Conservation (phyloP, 1,139 yeast genomes). For the Nakaseomyces kungkrabaensis region DNA sequence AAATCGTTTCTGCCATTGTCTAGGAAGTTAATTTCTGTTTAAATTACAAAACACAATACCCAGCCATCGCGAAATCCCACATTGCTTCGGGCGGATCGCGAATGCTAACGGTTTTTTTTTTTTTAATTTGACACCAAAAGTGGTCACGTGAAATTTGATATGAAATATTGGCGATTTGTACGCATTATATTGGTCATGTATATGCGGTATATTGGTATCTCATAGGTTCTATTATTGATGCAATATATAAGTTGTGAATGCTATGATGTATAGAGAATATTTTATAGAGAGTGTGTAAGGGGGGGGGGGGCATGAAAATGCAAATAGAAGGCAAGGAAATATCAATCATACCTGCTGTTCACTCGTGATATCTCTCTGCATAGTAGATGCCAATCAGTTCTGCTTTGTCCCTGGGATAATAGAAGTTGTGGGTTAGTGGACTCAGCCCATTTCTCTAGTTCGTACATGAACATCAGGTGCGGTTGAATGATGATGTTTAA, state of each 20-base stretch:
- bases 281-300: neutral
- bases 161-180: too few species aligned
- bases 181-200: neutral
- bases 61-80: neutral
- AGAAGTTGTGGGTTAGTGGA: conserved; percentile 39
- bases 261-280: too few species aligned
- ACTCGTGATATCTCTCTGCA: conserved; percentile 75
- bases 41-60: too few species aligned
- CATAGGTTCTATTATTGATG: too few species aligned
- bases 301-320: neutral
- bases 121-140: neutral
- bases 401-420: conserved; percentile 12
- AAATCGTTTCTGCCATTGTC: too few species aligned
- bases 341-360: conserved; percentile 39
- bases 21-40: too few species aligned
- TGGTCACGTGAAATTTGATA: neutral
- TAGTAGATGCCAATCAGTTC: conserved; percentile 76
- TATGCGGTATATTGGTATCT: too few species aligned
- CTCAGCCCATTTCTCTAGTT: conserved; percentile 72
- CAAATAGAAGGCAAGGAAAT: neutral
- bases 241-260: too few species aligned
- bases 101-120: neutral
- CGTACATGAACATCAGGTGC: conserved; percentile 76
- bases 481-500: conserved; percentile 88
- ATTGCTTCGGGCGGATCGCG: neutral